Evolutionary conservation across 306 rosid genomes (phyloP), one percentile per base, ranked within the genome.

Genomic region (Potentilla sterilis): DNA sequence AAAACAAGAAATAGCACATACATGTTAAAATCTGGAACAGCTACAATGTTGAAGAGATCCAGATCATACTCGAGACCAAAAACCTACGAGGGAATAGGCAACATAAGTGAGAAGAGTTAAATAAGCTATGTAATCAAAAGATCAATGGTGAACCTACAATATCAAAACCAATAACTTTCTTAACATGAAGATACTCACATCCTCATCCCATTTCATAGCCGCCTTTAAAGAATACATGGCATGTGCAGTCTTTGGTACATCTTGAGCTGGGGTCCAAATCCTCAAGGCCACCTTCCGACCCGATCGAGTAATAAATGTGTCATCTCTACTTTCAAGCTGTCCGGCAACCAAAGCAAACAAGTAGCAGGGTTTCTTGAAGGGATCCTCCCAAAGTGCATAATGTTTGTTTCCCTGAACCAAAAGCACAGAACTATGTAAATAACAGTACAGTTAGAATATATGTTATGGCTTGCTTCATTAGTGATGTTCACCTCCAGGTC

Each of bases 121-220:
- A 16, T 22, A 54, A 43, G 78, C 63, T 65, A 85, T 67, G 78
- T 51, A 72, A 63, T 72, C 77, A 9, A 54, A 58, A 80, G 65
- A 72, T 12, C 18, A 78, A 49, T 49, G 70, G 62, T 9, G 46
- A 7, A 81, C 57, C 69, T 9, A 57, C 67, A 37, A 51, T 41
- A 81, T 70, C 74, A 73, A 66, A 77, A 69, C 49, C n/a, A 72
- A 63, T 72, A 75, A 47, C 46, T 51, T 28, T 52, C 69, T 49
- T 47, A 75, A 83, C 55, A 37, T 22, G 63, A 79, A 76, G 63
- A 79, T 78, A 80, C 97, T 73, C 69, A 95, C 99, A 84, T 92
- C 97, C 85, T 95, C 99, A 77, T 95, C 99, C 99, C 99, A 95
- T 84, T 95, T 89, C 99, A 95, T 95, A 66, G 99, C 96, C 9